Evolutionary conservation across 371 early-diverging fungal genomes (phyloP).

Genomic region (Mortierella sp.): DNA sequence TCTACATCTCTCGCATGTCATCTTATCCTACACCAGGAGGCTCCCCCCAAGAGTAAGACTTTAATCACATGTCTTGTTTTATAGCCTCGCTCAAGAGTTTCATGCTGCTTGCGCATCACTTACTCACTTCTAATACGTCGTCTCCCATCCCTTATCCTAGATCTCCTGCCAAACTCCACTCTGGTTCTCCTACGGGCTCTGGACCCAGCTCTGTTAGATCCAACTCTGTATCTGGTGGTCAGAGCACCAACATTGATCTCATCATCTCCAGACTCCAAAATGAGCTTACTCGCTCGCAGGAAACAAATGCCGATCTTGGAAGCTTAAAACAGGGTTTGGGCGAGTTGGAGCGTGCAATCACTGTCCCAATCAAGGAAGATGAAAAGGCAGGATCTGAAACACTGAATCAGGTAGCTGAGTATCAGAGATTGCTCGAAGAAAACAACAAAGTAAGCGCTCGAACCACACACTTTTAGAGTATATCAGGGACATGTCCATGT

Average conservation of each 20-base stretch:
- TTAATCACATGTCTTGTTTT: neutral
- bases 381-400: neutral
- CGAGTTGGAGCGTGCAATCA: constrained; percentile 38
- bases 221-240: constrained; percentile 22
- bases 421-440: constrained; percentile 24
- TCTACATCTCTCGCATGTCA: constrained; percentile 58
- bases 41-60: constrained; percentile 52
- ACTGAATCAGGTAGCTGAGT: constrained; percentile 3
- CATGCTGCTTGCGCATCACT: neutral
- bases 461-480: neutral
- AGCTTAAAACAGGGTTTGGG: constrained; percentile 45
- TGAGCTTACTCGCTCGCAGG: constrained; percentile 51
- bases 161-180: constrained; percentile 22
- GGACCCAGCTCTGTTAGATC: constrained; percentile 7
- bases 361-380: constrained; percentile 19
- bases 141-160: neutral
- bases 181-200: constrained; percentile 24
- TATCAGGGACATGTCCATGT: neutral
- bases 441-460: constrained; percentile 14
- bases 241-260: constrained; percentile 47
- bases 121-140: neutral
- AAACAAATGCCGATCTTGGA: constrained; percentile 46
- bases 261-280: constrained; percentile 51
- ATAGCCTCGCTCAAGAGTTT: neutral
- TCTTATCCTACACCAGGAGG: constrained; percentile 34